A percentile compares a stretch with the other conserved stretches of the same genome.
phyloP scores from a whole-genome alignment of 2,329 filamentous ascomycete genomes.

The Penicillium griseofulvum region DNA sequence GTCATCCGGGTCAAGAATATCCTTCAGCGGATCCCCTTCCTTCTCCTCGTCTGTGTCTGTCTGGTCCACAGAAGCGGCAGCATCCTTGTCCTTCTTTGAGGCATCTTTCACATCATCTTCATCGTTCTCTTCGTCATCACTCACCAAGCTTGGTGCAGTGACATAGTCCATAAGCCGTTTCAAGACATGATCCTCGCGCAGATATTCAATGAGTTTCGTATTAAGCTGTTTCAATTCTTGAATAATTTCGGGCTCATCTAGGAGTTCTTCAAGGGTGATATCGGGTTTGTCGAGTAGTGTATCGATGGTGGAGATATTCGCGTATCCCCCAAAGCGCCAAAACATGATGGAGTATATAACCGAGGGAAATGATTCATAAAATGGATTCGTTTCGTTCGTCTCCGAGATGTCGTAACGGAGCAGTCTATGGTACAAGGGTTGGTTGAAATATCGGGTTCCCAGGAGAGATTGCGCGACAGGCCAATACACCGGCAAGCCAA shows the following conservation, averaged over 20 bases:
- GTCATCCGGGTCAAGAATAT: slow-evolving; percentile 40
- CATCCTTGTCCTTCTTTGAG: slow-evolving; percentile 26
- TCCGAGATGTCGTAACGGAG: slow-evolving; percentile 29
- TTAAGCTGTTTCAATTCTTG: slow-evolving; percentile 99
- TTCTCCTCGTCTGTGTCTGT: slow-evolving; percentile 35
- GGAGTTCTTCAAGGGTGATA: slow-evolving; percentile 89
- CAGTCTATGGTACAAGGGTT: slow-evolving; percentile 27
- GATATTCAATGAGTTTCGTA: slow-evolving; percentile 92
- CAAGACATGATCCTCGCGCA: slow-evolving; percentile 82
- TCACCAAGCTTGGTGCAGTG: slow-evolving; percentile 64
- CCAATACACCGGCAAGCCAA: slow-evolving; percentile 16
- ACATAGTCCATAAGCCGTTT: slow-evolving; percentile 88
- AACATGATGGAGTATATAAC: slow-evolving; percentile 73
- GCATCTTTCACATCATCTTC: slow-evolving; percentile 48
- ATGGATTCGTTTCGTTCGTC: slow-evolving; percentile 25
- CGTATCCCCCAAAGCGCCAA: slow-evolving; percentile 98
- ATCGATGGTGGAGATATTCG: slow-evolving; percentile 94
- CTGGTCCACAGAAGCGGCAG: slow-evolving; percentile 19
- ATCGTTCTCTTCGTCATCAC: slow-evolving; percentile 53
- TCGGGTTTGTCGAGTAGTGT: slow-evolving; percentile 93
- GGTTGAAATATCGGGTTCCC: slow-evolving; percentile 9
- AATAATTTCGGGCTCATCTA: slow-evolving; percentile 93
- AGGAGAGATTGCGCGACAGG: slow-evolving; percentile 19
- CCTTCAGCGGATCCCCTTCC: slow-evolving; percentile 34
- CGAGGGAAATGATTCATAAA: slow-evolving; percentile 38